phyloP scores from a whole-genome alignment of 495 filamentous ascomycete species.

The Viridothelium virens region DNA sequence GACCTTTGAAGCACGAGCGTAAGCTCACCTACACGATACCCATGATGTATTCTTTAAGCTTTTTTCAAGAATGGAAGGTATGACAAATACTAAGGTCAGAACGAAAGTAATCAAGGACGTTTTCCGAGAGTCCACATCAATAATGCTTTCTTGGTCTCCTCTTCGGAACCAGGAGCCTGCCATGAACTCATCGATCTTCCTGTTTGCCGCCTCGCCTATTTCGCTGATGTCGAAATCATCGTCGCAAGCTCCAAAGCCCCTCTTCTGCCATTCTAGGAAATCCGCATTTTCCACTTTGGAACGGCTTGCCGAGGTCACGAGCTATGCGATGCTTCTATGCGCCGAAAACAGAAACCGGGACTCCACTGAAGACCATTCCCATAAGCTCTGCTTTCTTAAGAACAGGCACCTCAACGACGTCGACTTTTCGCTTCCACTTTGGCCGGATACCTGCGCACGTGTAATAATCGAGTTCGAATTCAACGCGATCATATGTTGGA shows the following conservation, averaged over 20 bases:
- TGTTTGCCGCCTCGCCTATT: not conserved
- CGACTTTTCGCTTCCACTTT: not conserved
- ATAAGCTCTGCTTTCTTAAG: not conserved
- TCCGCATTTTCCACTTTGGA: not conserved
- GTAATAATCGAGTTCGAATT: not conserved
- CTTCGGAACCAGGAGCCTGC: not conserved
- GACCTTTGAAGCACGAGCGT: too few relatives aligned
- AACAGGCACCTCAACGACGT: not conserved
- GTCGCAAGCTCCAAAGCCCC: not conserved
- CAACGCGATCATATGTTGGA: not conserved
- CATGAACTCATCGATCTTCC: not conserved
- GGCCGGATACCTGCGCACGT: not conserved
- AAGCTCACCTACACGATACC: too few relatives aligned
- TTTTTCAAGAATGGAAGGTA: too few relatives aligned
- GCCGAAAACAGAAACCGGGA: not conserved
- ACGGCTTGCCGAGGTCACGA: not conserved
- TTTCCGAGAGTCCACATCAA: too few relatives aligned
- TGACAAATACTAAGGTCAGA: too few relatives aligned
- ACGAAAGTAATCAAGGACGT: too few relatives aligned
- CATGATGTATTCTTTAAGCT: too few relatives aligned
- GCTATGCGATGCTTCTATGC: not conserved
- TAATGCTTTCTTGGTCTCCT: not conserved
- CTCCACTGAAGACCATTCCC: not conserved
- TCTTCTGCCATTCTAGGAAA: not conserved
- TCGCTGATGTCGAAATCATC: not conserved